phyloP scores from a whole-genome alignment of 192 early-diverging fungal species.

The Linnemannia zychae region DNA sequence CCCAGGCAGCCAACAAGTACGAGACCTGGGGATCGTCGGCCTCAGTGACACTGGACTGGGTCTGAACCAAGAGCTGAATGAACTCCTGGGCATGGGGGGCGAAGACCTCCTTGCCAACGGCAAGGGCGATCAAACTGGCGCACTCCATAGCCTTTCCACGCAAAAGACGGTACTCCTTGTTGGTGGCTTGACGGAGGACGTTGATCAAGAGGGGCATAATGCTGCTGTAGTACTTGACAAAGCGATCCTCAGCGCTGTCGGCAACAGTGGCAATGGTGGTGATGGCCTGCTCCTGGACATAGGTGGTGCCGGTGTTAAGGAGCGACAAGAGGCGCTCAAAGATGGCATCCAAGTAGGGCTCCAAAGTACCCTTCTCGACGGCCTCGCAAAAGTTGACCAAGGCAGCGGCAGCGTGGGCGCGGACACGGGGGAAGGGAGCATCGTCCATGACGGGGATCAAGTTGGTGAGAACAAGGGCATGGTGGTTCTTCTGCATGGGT shows the following conservation, averaged over 20 bases:
- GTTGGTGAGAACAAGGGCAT: conserved; percentile 76
- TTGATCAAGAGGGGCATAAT: conserved; percentile 98
- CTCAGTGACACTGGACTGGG: conserved; percentile 87
- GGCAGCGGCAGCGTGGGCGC: conserved; percentile 95
- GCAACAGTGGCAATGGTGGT: conserved; percentile 98
- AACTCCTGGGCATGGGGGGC: conserved; percentile 83
- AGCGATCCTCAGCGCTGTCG: conserved; percentile 93
- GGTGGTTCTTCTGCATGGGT: conserved; percentile 79
- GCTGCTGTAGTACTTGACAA: conserved; percentile 89
- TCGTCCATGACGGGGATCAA: conserved; percentile 92
- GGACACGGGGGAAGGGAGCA: conserved; percentile 83
- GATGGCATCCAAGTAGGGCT: conserved; percentile 92
- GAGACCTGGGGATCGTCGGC: conserved; percentile 93
- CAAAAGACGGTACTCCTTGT: conserved; percentile 90
- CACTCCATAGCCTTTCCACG: conserved; percentile 99
- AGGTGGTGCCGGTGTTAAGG: conserved; percentile 86
- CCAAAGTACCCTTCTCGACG: conserved; percentile 83
- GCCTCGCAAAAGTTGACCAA: conserved; percentile 98
- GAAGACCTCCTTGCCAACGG: conserved; percentile 93
- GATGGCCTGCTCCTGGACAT: conserved; percentile 99
- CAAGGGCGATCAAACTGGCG: conserved; percentile 93
- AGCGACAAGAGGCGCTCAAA: conserved; percentile 89
- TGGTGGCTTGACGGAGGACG: conserved; percentile 85
- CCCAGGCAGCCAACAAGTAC: conserved; percentile 97
- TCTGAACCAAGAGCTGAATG: conserved; percentile 82